Conservation (phyloP, 1,284 basidiomycete species). For the Austroboletus rostrupii region DNA sequence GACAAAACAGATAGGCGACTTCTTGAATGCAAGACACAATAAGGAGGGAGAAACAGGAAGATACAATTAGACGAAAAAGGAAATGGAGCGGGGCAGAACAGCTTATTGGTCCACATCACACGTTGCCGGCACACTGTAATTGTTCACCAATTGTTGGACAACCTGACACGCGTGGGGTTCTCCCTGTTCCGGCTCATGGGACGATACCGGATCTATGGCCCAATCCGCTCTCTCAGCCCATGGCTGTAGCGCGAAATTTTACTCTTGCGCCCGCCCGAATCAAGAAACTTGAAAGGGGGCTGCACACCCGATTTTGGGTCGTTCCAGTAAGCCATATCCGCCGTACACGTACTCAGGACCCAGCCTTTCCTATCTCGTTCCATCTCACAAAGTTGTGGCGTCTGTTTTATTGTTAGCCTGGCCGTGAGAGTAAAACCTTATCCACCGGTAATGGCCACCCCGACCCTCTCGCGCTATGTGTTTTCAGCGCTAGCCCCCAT, state of each 20-base stretch:
- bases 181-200: constrained; percentile 9
- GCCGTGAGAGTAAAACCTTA: constrained; percentile 23
- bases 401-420: constrained; percentile 20
- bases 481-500: background rate
- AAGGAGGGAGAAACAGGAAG: constrained; percentile 32
- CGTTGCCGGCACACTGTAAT: constrained; percentile 28
- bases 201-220: constrained; percentile 27
- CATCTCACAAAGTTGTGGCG: constrained; percentile 10
- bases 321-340: constrained; percentile 5
- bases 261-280: constrained; percentile 28
- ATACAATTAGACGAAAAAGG: constrained; percentile 37
- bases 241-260: constrained; percentile 18
- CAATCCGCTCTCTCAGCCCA: constrained; percentile 5
- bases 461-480: background rate
- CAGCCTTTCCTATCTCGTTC: constrained; percentile 7
- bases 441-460: constrained; percentile 1
- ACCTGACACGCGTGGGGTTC: constrained; percentile 6
- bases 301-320: constrained; percentile 19
- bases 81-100: constrained; percentile 18
- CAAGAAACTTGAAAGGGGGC: constrained; percentile 30
- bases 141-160: constrained; percentile 25
- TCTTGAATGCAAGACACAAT: constrained; percentile 32
- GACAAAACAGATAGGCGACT: constrained; percentile 21
- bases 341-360: constrained; percentile 6
- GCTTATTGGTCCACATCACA: constrained; percentile 21